These are phyloP conservation scores for Clavulina sp. DNA, from an alignment of 768 basidiomycete genomes.

Conservation along the genomic window DNA sequence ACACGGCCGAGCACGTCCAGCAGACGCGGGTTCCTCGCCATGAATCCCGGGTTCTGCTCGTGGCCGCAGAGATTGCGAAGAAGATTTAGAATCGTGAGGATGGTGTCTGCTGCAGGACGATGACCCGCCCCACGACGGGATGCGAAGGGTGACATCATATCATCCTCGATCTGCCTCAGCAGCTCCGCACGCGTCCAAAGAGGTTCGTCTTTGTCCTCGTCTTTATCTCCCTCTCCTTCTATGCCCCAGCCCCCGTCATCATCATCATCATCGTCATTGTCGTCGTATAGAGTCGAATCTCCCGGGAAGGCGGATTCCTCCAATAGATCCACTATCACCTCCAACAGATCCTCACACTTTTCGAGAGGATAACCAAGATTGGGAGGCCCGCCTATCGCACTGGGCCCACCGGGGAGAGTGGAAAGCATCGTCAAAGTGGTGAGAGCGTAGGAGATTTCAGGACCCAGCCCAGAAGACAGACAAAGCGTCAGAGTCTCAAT, in stretches of 20 bases:
- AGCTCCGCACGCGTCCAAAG: constrained; percentile 52
- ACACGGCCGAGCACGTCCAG: constrained; percentile 51
- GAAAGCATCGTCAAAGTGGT: constrained; percentile 73
- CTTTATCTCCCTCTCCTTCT: constrained; percentile 9
- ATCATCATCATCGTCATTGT: background rate
- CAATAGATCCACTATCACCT: constrained; percentile 73
- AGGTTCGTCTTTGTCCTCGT: constrained; percentile 8
- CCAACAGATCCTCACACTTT: constrained; percentile 63
- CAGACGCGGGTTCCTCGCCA: constrained; percentile 46
- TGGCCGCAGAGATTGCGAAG: constrained; percentile 73
- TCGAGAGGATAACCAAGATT: constrained; percentile 49
- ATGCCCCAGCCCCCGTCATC: background rate
- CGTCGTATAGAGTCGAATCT: constrained; percentile 19
- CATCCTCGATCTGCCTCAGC: constrained; percentile 39
- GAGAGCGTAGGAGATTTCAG: constrained; percentile 78
- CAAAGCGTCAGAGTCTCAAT: constrained; percentile 90
- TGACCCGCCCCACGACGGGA: constrained; percentile 31
- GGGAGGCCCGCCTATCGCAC: no score
- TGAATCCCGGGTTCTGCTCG: constrained; percentile 47
- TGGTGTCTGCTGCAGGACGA: constrained; percentile 40
- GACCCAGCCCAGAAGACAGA: constrained; percentile 63
- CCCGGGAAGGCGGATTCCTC: constrained; percentile 62
- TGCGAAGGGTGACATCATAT: no score
- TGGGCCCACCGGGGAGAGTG: constrained; percentile 51
- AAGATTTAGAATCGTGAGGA: constrained; percentile 58